These are phyloP conservation scores for Mytilinidion resinicola DNA, from an alignment of 495 filamentous ascomycete species.

Conservation along the genomic window DNA sequence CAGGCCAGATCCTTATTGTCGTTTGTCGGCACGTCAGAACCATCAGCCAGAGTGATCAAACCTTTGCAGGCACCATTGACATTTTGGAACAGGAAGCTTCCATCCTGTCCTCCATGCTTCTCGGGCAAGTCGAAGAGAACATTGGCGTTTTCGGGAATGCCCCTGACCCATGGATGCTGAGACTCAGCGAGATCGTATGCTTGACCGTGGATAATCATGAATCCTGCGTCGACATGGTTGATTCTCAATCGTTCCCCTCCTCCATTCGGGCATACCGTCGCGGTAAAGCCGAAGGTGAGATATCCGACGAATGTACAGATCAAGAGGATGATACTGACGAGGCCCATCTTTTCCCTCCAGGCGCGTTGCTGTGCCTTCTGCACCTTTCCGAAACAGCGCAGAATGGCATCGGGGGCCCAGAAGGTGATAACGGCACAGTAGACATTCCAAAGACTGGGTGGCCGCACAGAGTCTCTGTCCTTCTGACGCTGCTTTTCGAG, in stretches of 20 bases:
- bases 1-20: slow-evolving; percentile 70
- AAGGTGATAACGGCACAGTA: slow-evolving; percentile 94
- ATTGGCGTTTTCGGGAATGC: slow-evolving; percentile 64
- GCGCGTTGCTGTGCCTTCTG: slow-evolving; percentile 82
- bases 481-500: slow-evolving; percentile 59
- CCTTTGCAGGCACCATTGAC: slow-evolving; percentile 97
- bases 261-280: slow-evolving; percentile 70
- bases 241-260: slow-evolving; percentile 59
- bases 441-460: slow-evolving; percentile 86
- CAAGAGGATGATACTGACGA: slow-evolving; percentile 85
- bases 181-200: slow-evolving; percentile 79
- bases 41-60: slow-evolving; percentile 63
- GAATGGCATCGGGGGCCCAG: slow-evolving; percentile 81
- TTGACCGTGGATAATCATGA: slow-evolving; percentile 92
- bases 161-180: slow-evolving; percentile 66
- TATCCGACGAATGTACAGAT: slow-evolving; percentile 91
- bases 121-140: slow-evolving; percentile 77
- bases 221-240: slow-evolving; percentile 72
- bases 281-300: slow-evolving; percentile 92
- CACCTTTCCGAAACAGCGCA: slow-evolving; percentile 83
- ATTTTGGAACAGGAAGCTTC: slow-evolving; percentile 96
- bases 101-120: slow-evolving; percentile 80
- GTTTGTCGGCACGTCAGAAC: slow-evolving; percentile 76
- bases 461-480: slow-evolving; percentile 61
- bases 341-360: slow-evolving; percentile 98